A percentile compares a stretch with the other conserved stretches of the same genome.
phyloP scores from a whole-genome alignment of 169 alveolate genomes.

The Plasmodium cynomolgi region DNA sequence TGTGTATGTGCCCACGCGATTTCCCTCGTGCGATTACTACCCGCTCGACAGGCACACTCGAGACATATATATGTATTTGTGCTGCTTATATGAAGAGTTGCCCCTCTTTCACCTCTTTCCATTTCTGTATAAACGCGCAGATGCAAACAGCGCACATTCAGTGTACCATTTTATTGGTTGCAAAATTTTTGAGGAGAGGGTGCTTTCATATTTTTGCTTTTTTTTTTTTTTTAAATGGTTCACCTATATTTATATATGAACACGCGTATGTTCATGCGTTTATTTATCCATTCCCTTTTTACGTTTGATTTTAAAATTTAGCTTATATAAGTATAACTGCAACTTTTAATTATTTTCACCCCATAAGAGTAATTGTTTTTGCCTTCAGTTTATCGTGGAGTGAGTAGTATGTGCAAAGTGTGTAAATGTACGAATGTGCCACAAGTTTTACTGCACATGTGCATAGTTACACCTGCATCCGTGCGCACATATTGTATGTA shows the following conservation, averaged over 20 bases:
- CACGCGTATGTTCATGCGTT: not conserved
- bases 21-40: not conserved
- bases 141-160: not conserved
- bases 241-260: not conserved
- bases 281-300: not conserved
- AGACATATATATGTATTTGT: not conserved
- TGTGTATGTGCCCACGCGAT: not conserved
- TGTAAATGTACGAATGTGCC: not conserved
- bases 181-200: not conserved
- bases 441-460: not conserved
- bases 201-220: not conserved
- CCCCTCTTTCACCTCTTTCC: not conserved
- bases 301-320: constrained; percentile 16
- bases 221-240: not conserved
- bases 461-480: not conserved
- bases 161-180: not conserved
- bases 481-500: not conserved
- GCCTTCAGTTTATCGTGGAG: not conserved
- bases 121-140: not conserved
- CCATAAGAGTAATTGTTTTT: not conserved
- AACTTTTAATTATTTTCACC: not conserved
- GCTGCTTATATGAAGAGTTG: not conserved
- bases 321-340: constrained; percentile 1
- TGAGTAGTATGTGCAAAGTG: not conserved
- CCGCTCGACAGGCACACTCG: not conserved